Evolutionary conservation across 2,329 filamentous ascomycete genomes (phyloP).

Genomic region (Phaeosphaeriaceae sp.): DNA sequence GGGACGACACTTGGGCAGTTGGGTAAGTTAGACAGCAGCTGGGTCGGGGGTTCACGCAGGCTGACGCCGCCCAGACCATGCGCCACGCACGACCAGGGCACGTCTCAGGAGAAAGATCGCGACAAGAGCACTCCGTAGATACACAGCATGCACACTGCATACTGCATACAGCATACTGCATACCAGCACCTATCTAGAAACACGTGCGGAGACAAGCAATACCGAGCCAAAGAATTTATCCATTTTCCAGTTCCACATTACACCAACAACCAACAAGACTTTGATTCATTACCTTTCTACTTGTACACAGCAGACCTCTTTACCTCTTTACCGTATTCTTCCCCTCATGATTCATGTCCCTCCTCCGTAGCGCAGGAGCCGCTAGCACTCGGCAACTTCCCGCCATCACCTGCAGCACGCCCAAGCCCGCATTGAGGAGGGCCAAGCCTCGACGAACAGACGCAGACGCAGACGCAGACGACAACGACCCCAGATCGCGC

Average conservation of each 20-base stretch:
- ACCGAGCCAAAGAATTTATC: no score
- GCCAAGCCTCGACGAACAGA: no score
- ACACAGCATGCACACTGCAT: no score
- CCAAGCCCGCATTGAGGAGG: slow-evolving; percentile 17
- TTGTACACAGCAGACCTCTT: no score
- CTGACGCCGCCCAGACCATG: slow-evolving; percentile 5
- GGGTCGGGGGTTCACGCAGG: not conserved
- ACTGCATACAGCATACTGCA: slow-evolving; percentile 2
- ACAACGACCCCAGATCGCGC: slow-evolving; percentile 14
- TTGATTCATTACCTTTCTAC: no score
- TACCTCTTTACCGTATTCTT: no score
- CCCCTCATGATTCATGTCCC: not conserved
- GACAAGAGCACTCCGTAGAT: no score
- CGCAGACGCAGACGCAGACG: no score
- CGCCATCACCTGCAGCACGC: slow-evolving; percentile 17
- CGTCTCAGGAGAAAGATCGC: slow-evolving; percentile 38
- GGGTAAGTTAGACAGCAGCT: no score
- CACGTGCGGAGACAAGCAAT: slow-evolving; percentile 13
- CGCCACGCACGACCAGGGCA: slow-evolving; percentile 19
- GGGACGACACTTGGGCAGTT: not conserved
- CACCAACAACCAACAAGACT: no score
- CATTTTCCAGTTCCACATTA: not conserved
- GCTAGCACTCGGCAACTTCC: slow-evolving; percentile 27
- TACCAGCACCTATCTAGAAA: slow-evolving; percentile 7
- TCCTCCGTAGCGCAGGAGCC: not conserved